A percentile compares a stretch with the other conserved stretches of the same genome.
Evolutionary conservation across 805 yeast genomes (phyloP).

Genomic region (Monosporozyma solicola): DNA sequence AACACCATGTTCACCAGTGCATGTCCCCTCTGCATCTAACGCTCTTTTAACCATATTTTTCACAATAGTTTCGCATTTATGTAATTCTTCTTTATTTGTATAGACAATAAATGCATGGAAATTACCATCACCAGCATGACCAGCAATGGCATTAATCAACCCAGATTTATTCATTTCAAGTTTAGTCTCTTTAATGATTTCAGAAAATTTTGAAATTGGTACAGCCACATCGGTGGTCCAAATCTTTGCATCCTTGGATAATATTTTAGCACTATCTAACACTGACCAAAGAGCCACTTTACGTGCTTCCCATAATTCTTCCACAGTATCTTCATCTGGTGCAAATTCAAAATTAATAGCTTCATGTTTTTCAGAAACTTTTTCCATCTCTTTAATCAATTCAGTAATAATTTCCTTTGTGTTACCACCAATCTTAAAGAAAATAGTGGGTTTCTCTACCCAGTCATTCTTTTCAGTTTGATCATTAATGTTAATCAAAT

Average conservation of each 20-base stretch:
- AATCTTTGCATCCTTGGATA: constrained; percentile 40
- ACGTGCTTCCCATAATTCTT: constrained; percentile 68
- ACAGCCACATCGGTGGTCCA: constrained; percentile 83
- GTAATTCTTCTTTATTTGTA: constrained; percentile 41
- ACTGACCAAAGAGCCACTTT: constrained; percentile 61
- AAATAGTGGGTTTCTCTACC: constrained; percentile 51
- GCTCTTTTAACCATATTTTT: constrained; percentile 59
- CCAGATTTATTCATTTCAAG: constrained; percentile 46
- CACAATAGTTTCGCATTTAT: constrained; percentile 41
- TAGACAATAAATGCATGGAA: constrained; percentile 62
- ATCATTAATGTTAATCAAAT: constrained; percentile 49
- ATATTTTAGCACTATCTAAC: constrained; percentile 52
- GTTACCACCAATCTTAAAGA: constrained; percentile 56
- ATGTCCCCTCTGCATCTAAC: constrained; percentile 65
- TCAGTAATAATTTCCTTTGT: constrained; percentile 36
- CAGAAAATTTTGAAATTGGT: constrained; percentile 60
- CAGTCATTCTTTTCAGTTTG: constrained; percentile 42
- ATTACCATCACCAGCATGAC: constrained; percentile 83
- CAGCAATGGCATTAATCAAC: constrained; percentile 51
- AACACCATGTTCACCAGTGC: constrained; percentile 83
- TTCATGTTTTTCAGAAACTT: constrained; percentile 46
- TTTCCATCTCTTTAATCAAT: constrained; percentile 37
- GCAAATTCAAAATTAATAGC: constrained; percentile 57
- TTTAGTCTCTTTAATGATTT: constrained; percentile 54
- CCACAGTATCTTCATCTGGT: constrained; percentile 48